phyloP scores from a whole-genome alignment of 2,329 filamentous ascomycete species.

The Verticillium albo-atrum region DNA sequence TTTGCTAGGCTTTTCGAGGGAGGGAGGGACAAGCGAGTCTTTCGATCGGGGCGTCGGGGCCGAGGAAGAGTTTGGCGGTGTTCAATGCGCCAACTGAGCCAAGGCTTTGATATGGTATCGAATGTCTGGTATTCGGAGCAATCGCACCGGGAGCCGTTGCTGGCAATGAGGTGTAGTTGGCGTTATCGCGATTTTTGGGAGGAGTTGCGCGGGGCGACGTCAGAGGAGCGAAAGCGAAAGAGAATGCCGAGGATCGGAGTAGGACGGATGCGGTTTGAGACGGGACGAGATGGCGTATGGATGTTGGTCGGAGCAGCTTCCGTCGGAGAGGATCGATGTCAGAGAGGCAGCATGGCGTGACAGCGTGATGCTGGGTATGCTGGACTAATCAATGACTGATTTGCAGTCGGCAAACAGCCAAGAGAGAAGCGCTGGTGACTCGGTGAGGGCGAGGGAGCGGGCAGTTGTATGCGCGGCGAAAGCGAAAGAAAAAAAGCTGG shows the following conservation, averaged over 20 bases:
- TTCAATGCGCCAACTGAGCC: neutral
- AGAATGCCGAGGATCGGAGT: slow-evolving; percentile 14
- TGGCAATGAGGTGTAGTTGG: neutral
- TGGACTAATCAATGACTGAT: neutral
- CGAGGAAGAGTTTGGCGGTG: neutral
- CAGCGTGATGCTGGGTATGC: neutral
- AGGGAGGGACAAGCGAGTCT: neutral
- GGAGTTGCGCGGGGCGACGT: neutral
- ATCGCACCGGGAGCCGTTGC: neutral
- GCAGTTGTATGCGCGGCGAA: neutral
- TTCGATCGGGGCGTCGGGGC: neutral
- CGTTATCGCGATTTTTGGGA: neutral
- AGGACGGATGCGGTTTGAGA: slow-evolving; percentile 1
- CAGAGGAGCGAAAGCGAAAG: neutral
- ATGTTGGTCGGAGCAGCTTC: neutral
- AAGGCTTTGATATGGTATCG: neutral
- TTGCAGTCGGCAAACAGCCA: neutral
- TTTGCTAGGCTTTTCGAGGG: neutral
- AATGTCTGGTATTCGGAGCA: neutral
- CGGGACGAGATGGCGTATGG: neutral
- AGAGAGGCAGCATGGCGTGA: slow-evolving; percentile 1
- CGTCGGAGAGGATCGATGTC: neutral
- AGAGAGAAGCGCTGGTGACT: neutral
- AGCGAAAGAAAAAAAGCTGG: neutral
- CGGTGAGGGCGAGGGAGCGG: neutral